These are phyloP conservation scores for Cryphonectria japonica DNA, from an alignment of 2,329 filamentous ascomycete genomes.

Conservation along the genomic window DNA sequence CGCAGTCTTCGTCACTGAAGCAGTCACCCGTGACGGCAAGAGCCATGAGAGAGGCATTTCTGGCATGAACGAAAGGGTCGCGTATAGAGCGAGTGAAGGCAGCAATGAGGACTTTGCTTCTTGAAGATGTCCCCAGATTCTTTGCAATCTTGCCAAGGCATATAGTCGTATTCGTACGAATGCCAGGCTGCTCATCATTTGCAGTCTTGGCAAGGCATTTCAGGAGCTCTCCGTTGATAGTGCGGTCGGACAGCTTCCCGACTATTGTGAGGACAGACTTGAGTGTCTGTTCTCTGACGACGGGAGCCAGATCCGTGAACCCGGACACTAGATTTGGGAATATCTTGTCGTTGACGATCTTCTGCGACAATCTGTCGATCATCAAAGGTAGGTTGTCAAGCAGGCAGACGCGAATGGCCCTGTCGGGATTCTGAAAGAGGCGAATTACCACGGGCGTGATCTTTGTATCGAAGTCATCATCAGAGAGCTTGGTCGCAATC, in stretches of 20 bases:
- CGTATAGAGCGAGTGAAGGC: constrained; percentile 88
- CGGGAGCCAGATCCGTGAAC: constrained; percentile 87
- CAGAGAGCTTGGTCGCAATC: constrained; percentile 82
- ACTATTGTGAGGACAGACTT: constrained; percentile 91
- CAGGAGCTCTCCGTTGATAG: constrained; percentile 90
- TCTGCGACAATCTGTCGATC: constrained; percentile 88
- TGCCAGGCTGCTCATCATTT: constrained; percentile 96
- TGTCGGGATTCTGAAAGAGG: constrained; percentile 87
- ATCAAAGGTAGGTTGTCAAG: constrained; percentile 87
- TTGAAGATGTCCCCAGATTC: constrained; percentile 75
- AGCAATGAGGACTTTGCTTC: constrained; percentile 88
- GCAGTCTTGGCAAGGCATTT: constrained; percentile 92
- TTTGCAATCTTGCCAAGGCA: constrained; percentile 95
- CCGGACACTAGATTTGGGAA: constrained; percentile 95
- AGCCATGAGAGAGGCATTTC: constrained; percentile 86
- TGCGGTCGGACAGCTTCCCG: constrained; percentile 85
- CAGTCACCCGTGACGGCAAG: constrained; percentile 82
- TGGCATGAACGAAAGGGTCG: constrained; percentile 92
- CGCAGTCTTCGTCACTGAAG: constrained; percentile 89
- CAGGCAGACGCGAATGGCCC: constrained; percentile 87
- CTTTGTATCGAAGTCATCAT: constrained; percentile 85
- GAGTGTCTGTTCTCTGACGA: constrained; percentile 93
- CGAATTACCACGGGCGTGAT: constrained; percentile 86
- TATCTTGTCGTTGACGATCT: constrained; percentile 92
- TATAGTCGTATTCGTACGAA: constrained; percentile 97